Conservation (phyloP, 2,329 filamentous ascomycete genomes). For the Colletotrichum orbiculare region DNA sequence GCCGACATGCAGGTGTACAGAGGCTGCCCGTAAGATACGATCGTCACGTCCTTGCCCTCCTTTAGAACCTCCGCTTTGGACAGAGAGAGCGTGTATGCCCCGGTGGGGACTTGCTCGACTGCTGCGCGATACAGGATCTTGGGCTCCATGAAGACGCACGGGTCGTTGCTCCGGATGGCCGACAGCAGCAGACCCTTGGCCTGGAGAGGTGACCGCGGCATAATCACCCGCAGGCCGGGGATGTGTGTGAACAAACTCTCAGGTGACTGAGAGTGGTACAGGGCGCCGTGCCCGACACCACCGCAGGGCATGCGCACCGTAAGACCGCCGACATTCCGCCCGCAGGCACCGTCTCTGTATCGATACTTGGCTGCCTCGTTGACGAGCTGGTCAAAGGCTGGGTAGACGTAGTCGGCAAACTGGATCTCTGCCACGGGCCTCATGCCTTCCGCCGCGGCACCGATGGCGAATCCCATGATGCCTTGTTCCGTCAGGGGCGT, state of each 20-base stretch:
- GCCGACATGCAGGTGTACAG: slow-evolving; percentile 85
- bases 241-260: slow-evolving; percentile 90
- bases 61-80: slow-evolving; percentile 88
- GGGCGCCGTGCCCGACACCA: slow-evolving; percentile 86
- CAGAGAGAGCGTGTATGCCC: slow-evolving; percentile 83
- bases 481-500: slow-evolving; percentile 95
- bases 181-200: slow-evolving; percentile 88
- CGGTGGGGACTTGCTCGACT: slow-evolving; percentile 88
- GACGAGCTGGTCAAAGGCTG: slow-evolving; percentile 92
- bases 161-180: slow-evolving; percentile 83
- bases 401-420: slow-evolving; percentile 94
- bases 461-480: slow-evolving; percentile 93
- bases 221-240: slow-evolving; percentile 85
- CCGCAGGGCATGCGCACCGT: slow-evolving; percentile 93
- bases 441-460: slow-evolving; percentile 90
- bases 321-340: slow-evolving; percentile 76
- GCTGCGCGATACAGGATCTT: slow-evolving; percentile 93
- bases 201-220: slow-evolving; percentile 86
- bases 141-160: slow-evolving; percentile 92
- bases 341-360: slow-evolving; percentile 74
- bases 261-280: slow-evolving; percentile 91
- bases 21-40: slow-evolving; percentile 90
- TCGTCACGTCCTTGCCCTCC: slow-evolving; percentile 81
- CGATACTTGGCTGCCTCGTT: slow-evolving; percentile 92
- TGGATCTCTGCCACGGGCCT: slow-evolving; percentile 94